phyloP scores from a whole-genome alignment of 2,329 filamentous ascomycete species.

The Blumeriella jaapii region DNA sequence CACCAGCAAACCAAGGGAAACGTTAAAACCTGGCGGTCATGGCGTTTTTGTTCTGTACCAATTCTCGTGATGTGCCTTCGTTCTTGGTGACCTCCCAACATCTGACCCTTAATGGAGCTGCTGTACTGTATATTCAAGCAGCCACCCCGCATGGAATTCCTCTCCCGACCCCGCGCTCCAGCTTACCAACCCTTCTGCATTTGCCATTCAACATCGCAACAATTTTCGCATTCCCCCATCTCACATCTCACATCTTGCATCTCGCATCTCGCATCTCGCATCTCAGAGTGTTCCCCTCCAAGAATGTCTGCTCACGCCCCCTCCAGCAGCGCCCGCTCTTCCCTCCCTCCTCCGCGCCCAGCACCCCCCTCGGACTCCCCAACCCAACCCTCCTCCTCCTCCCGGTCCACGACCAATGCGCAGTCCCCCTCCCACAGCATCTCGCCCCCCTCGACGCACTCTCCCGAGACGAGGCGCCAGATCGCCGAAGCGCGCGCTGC shows the following conservation, averaged over 20 bases:
- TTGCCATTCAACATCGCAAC: not conserved
- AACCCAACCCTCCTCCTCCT: conserved; percentile 9
- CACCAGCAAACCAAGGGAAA: conserved; percentile 23
- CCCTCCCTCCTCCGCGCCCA: conserved; percentile 1
- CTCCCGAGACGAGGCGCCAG: conserved; percentile 23
- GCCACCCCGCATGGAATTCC: conserved; percentile 15
- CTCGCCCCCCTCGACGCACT: conserved; percentile 10
- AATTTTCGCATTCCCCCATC: not conserved
- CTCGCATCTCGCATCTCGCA: not conserved
- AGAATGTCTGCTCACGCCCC: conserved; percentile 6
- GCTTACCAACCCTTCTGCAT: not conserved
- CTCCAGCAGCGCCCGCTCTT: conserved; percentile 1
- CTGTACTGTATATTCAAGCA: conserved; percentile 3
- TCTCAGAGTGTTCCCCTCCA: not conserved
- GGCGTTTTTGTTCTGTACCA: not conserved
- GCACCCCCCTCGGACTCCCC: conserved; percentile 7
- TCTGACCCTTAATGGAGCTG: no score
- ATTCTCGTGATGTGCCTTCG: not conserved
- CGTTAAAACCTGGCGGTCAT: conserved; percentile 14
- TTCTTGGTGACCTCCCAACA: no score
- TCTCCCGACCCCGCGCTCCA: not conserved
- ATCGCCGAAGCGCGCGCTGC: conserved; percentile 46
- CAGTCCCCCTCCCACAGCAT: conserved; percentile 6
- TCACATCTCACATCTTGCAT: not conserved
- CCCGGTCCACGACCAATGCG: no score